Percentiles rank a stretch among this genome's conserved stretches.
These are phyloP conservation scores for Epicoccum sorghinum DNA, from an alignment of 2,329 filamentous ascomycete genomes.

Conservation along the genomic window DNA sequence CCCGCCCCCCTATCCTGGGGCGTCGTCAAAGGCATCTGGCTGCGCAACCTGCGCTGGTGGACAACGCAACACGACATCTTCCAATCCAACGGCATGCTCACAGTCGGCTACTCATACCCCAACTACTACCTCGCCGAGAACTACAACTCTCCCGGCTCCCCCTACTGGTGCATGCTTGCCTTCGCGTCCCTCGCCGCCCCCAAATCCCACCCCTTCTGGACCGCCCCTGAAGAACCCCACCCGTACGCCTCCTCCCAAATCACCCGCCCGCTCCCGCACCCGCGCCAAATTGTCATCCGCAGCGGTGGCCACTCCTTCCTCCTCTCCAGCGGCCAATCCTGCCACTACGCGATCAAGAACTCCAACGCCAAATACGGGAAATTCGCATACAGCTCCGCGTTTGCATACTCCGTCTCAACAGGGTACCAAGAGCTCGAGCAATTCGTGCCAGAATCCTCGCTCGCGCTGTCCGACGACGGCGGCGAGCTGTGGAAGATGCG, in stretches of 20 bases:
- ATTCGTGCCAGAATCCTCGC: conserved; percentile 75
- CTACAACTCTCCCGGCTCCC: conserved; percentile 75
- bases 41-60: conserved; percentile 81
- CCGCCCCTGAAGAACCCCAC: conserved; percentile 67
- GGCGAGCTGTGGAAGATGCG: conserved; percentile 81
- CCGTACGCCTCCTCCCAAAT: conserved; percentile 62
- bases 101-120: conserved; percentile 77
- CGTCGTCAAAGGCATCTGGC: conserved; percentile 75
- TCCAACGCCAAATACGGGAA: conserved; percentile 82
- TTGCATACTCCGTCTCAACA: conserved; percentile 78
- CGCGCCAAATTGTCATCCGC: conserved; percentile 74
- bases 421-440: conserved; percentile 78
- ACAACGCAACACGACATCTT: conserved; percentile 76
- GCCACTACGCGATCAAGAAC: conserved; percentile 80
- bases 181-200: conserved; percentile 77
- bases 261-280: conserved; percentile 68
- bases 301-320: conserved; percentile 78
- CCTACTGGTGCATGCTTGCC: conserved; percentile 81
- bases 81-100: conserved; percentile 75
- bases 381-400: conserved; percentile 78
- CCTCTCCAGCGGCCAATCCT: conserved; percentile 74
- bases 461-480: conserved; percentile 77
- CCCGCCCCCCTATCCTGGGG: conserved; percentile 77
- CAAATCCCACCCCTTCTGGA: conserved; percentile 76
- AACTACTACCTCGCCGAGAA: conserved; percentile 85